Evolutionary conservation across 2,329 filamentous ascomycete genomes (phyloP).

Genomic region (Ophiostoma himal-ulmi): DNA sequence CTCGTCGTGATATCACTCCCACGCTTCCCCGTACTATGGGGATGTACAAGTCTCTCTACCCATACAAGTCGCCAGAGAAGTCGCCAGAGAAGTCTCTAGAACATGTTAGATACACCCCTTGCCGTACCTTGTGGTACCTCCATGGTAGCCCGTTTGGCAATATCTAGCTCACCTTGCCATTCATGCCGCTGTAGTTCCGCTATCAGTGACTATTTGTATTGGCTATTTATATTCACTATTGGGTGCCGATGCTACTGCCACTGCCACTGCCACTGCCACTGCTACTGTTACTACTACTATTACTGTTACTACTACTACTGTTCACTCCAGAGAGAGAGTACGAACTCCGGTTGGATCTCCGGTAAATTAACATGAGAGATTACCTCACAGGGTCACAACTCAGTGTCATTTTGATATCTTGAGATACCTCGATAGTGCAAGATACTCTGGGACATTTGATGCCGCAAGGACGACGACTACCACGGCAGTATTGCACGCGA

Average conservation of each 20-base stretch:
- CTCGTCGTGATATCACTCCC: not conserved
- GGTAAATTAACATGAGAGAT: not conserved
- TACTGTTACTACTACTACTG: not conserved
- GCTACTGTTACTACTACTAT: not conserved
- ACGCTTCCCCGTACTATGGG: not conserved
- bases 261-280: too few species aligned
- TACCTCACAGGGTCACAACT: not conserved
- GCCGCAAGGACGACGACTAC: not conserved
- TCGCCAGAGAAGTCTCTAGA: not conserved
- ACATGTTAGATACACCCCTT: not conserved
- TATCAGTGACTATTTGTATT: too few species aligned
- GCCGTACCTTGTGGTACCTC: not conserved
- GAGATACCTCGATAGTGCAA: too few species aligned
- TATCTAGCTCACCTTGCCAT: not conserved
- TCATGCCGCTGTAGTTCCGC: not conserved
- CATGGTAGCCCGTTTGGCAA: not conserved
- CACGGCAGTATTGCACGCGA: not conserved
- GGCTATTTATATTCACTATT: not conserved
- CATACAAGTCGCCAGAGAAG: not conserved
- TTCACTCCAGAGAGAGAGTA: not conserved
- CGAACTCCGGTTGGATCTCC: not conserved
- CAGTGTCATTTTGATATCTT: not conserved
- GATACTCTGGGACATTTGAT: too few species aligned
- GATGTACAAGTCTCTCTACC: too few species aligned
- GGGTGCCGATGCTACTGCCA: not conserved